A percentile compares a stretch with the other conserved stretches of the same genome.
phyloP scores from a whole-genome alignment of 179 eudicot genomes.

The Beta lomatogona region DNA sequence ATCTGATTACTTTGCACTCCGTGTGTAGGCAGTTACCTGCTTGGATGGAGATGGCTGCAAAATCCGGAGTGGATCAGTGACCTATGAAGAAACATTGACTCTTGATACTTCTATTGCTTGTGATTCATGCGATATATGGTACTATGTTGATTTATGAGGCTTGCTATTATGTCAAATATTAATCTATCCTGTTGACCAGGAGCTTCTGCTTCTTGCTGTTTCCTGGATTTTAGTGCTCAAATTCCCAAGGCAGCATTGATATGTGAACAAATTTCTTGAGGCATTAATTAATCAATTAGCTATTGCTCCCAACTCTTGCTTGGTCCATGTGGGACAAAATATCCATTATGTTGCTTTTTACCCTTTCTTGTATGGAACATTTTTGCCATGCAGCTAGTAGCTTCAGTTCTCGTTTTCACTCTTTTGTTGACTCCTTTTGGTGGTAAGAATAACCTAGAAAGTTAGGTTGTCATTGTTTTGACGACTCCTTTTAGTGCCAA shows the following conservation, averaged over 20 bases:
- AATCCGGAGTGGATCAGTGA: constrained; percentile 60
- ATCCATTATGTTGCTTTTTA: neutral
- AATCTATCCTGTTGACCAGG: neutral
- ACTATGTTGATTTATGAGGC: constrained; percentile 20
- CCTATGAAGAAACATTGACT: constrained; percentile 58
- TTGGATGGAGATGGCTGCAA: constrained; percentile 93
- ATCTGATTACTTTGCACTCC: constrained; percentile 34
- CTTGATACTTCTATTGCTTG: constrained; percentile 95
- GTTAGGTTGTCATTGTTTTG: neutral
- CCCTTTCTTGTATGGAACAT: neutral
- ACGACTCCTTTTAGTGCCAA: neutral
- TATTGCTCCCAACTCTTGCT: neutral
- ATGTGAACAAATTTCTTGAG: neutral
- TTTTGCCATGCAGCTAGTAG: neutral
- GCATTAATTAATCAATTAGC: neutral
- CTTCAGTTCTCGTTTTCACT: neutral
- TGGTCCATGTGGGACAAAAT: constrained; percentile 4
- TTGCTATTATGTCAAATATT: neutral
- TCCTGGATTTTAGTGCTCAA: neutral
- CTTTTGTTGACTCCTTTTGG: constrained; percentile 13
- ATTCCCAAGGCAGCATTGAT: neutral
- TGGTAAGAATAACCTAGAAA: neutral
- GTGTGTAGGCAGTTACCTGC: constrained; percentile 95
- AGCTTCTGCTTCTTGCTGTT: constrained; percentile 1
- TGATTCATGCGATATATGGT: constrained; percentile 96